Conservation (phyloP, 1,284 basidiomycete species). For the Somion occarium region DNA sequence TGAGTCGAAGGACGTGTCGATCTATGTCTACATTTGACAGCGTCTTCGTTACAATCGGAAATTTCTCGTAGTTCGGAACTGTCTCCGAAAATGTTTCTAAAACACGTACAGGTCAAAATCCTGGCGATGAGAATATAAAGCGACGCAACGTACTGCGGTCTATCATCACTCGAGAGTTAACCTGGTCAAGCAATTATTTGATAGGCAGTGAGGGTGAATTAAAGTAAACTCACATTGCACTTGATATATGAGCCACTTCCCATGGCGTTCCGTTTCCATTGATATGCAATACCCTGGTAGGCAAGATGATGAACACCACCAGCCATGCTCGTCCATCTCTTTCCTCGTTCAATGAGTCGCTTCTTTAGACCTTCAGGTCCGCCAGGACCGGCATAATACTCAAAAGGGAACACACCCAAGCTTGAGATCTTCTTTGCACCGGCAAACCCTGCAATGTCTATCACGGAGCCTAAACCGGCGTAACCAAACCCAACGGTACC, state of each 20-base stretch:
- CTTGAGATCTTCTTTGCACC: conserved; percentile 42
- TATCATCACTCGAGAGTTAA: conserved; percentile 47
- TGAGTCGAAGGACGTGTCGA: conserved; percentile 21
- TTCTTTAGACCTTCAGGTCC: conserved; percentile 34
- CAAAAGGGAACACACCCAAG: conserved; percentile 47
- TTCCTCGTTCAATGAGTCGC: conserved; percentile 40
- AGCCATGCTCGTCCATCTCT: conserved; percentile 46
- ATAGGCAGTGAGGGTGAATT: background rate
- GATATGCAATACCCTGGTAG: conserved; percentile 38
- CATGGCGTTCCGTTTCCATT: conserved; percentile 16
- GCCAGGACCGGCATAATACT: conserved; percentile 39
- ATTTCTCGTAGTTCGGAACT: conserved; percentile 27
- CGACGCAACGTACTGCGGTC: conserved; percentile 38
- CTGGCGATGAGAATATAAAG: conserved; percentile 7
- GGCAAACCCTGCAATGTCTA: conserved; percentile 39
- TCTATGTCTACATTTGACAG: conserved; percentile 26
- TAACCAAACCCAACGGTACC: conserved; percentile 23
- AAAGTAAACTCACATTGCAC: conserved; percentile 37
- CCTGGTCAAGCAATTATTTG: conserved; percentile 13
- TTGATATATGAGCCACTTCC: conserved; percentile 27
- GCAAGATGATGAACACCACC: conserved; percentile 50
- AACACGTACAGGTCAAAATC: background rate
- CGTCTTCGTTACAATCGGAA: conserved; percentile 24
- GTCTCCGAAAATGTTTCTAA: conserved; percentile 26
- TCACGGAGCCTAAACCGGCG: conserved; percentile 36